These are phyloP conservation scores for Hypoxylon crocopeplum DNA, from an alignment of 495 filamentous ascomycete species.

Conservation along the genomic window DNA sequence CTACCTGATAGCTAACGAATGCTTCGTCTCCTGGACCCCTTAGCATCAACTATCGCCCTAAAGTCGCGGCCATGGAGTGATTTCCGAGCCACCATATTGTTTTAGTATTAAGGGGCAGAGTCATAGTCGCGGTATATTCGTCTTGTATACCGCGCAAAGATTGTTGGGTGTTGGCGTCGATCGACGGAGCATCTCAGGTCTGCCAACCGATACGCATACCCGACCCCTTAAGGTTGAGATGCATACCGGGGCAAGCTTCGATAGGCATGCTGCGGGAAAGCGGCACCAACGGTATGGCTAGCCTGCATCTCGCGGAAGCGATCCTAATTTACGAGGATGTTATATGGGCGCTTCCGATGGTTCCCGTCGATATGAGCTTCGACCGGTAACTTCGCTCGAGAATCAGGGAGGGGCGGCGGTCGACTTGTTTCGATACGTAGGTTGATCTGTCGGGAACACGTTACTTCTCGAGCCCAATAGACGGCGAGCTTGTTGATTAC, in stretches of 20 bases:
- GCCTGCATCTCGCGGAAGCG: constrained; percentile 29
- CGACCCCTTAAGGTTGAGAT: constrained; percentile 28
- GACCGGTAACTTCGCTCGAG: constrained; percentile 18
- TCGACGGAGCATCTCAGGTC: constrained; percentile 15
- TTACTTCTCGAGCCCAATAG: constrained; percentile 17
- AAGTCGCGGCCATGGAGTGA: background rate
- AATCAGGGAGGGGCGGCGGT: constrained; percentile 11
- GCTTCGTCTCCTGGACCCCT: too few species aligned
- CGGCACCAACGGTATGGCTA: constrained; percentile 19
- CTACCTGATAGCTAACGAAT: too few species aligned
- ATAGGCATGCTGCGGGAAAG: constrained; percentile 29
- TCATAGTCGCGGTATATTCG: background rate
- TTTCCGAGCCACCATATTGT: constrained; percentile 2
- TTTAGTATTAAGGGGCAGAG: background rate
- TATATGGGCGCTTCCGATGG: constrained; percentile 25
- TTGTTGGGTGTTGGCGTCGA: constrained; percentile 9
- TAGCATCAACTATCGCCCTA: too few species aligned
- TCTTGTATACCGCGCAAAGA: constrained; percentile 2
- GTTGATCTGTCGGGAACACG: constrained; percentile 20
- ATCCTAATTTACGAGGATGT: constrained; percentile 24
- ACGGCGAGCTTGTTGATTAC: constrained; percentile 15
- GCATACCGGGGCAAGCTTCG: constrained; percentile 23
- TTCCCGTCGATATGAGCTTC: constrained; percentile 14
- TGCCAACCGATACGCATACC: constrained; percentile 14
- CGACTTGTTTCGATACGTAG: constrained; percentile 13